These are phyloP conservation scores for Thermochaetoides dissita DNA, from an alignment of 2,329 filamentous ascomycete species.

Conservation along the genomic window DNA sequence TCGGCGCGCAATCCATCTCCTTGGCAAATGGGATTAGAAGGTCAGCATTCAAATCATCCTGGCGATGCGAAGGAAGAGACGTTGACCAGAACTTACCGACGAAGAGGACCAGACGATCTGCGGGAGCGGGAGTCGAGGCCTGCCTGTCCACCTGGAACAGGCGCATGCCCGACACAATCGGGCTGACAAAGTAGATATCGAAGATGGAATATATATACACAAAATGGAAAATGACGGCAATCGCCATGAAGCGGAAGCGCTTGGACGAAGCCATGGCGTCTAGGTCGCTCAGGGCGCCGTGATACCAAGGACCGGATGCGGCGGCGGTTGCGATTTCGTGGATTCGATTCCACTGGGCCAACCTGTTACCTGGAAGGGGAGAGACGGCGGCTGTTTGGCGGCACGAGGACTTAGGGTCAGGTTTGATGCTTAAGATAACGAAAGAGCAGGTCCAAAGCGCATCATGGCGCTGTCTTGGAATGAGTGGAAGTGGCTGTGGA, in stretches of 20 bases:
- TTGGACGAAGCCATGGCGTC: slow-evolving; percentile 47
- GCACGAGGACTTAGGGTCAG: no score
- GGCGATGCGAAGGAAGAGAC: slow-evolving; percentile 2
- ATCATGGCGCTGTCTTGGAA: slow-evolving; percentile 7
- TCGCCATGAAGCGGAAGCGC: slow-evolving; percentile 61
- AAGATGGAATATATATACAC: slow-evolving; percentile 94
- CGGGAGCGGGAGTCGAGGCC: slow-evolving; percentile 51
- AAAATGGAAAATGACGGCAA: slow-evolving; percentile 84
- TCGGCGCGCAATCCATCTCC: slow-evolving; percentile 90
- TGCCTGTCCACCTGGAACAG: slow-evolving; percentile 58
- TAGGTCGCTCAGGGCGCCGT: slow-evolving; percentile 1
- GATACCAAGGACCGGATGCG: background rate
- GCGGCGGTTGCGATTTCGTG: background rate
- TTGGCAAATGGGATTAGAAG: slow-evolving; percentile 17
- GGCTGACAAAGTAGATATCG: slow-evolving; percentile 96
- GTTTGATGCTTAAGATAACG: background rate
- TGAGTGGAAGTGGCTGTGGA: background rate
- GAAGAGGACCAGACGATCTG: slow-evolving; percentile 80
- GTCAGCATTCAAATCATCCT: background rate
- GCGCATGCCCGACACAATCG: slow-evolving; percentile 90
- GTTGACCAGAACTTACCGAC: slow-evolving; percentile 49
- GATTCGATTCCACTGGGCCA: no score
- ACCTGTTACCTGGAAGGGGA: no score
- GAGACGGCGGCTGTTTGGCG: no score
- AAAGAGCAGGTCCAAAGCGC: slow-evolving; percentile 5